Conservation (phyloP, 1,284 basidiomycete species). For the Ganoderma leucocontextum region DNA sequence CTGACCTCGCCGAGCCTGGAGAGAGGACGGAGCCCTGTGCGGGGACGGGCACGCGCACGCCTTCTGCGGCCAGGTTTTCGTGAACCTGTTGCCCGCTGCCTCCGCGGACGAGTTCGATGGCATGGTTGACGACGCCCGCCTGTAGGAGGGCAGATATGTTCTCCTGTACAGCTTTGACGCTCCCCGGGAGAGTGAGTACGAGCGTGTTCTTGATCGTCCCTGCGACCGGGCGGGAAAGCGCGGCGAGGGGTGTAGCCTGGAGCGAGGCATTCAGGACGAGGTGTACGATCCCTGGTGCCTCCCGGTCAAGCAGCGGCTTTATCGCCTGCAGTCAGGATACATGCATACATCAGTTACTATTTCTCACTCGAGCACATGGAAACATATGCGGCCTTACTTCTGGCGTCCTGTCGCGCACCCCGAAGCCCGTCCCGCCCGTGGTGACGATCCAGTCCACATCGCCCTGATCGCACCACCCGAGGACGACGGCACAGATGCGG, state of each 20-base stretch:
- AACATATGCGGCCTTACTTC: constrained; percentile 59
- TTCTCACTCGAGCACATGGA: background rate
- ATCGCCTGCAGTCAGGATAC: constrained; percentile 60
- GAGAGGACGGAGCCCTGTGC: constrained; percentile 44
- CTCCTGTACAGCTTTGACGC: constrained; percentile 85
- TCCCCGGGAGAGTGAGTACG: constrained; percentile 84
- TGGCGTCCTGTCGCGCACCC: constrained; percentile 80
- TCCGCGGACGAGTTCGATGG: constrained; percentile 78
- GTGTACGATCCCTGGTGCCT: constrained; percentile 83
- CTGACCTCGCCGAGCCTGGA: background rate
- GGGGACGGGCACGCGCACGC: constrained; percentile 30
- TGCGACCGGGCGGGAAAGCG: constrained; percentile 82
- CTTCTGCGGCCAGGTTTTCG: constrained; percentile 35
- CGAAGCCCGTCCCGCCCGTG: constrained; percentile 89
- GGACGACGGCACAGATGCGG: constrained; percentile 58
- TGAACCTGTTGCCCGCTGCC: constrained; percentile 73
- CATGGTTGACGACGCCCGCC: constrained; percentile 69
- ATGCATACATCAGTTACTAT: background rate
- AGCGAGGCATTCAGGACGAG: constrained; percentile 76
- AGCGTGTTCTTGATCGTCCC: constrained; percentile 76
- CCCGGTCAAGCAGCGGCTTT: constrained; percentile 72
- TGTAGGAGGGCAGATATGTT: constrained; percentile 72
- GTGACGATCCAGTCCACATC: constrained; percentile 79
- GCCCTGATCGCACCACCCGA: constrained; percentile 52
- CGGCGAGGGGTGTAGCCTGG: constrained; percentile 80